Evolutionary conservation across 2,329 filamentous ascomycete species (phyloP).

Genomic region (Berkeleyomyces basicola): DNA sequence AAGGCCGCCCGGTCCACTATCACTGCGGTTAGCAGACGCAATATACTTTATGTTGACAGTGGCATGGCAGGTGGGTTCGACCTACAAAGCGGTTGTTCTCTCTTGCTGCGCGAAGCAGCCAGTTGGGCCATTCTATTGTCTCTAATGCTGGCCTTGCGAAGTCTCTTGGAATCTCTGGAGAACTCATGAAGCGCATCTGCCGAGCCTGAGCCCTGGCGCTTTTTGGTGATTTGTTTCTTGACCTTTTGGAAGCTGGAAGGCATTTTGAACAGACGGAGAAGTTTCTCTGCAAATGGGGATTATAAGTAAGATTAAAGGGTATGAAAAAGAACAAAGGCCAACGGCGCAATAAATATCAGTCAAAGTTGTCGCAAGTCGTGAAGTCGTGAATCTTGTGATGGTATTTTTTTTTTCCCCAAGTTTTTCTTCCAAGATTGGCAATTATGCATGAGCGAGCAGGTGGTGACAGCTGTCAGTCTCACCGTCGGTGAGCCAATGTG

Average conservation of each 20-base stretch:
- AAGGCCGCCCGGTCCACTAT: slow-evolving; percentile 31
- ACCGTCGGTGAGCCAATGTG: not conserved
- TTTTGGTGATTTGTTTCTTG: slow-evolving; percentile 78
- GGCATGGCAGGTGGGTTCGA: slow-evolving; percentile 7
- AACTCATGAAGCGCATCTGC: slow-evolving; percentile 69
- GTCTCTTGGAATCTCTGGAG: slow-evolving; percentile 67
- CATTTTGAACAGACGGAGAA: slow-evolving; percentile 35
- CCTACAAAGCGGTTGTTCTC: slow-evolving; percentile 57
- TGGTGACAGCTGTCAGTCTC: not conserved
- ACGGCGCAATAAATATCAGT: too few relatives aligned
- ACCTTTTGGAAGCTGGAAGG: slow-evolving; percentile 65
- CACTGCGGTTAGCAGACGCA: not conserved
- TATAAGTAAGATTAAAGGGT: too few relatives aligned
- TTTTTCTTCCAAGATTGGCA: not conserved
- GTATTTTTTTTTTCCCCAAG: slow-evolving; percentile 5
- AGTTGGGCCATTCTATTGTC: slow-evolving; percentile 70
- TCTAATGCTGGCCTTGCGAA: slow-evolving; percentile 63
- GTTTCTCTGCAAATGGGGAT: not conserved
- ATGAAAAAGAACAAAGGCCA: too few relatives aligned
- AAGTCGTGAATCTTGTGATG: not conserved
- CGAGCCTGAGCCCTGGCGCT: slow-evolving; percentile 46
- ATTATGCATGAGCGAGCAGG: not conserved
- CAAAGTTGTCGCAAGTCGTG: not conserved
- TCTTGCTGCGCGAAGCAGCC: slow-evolving; percentile 50
- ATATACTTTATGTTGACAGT: not conserved